phyloP scores from a whole-genome alignment of 1,284 basidiomycete genomes.

The Austropuccinia psidii region DNA sequence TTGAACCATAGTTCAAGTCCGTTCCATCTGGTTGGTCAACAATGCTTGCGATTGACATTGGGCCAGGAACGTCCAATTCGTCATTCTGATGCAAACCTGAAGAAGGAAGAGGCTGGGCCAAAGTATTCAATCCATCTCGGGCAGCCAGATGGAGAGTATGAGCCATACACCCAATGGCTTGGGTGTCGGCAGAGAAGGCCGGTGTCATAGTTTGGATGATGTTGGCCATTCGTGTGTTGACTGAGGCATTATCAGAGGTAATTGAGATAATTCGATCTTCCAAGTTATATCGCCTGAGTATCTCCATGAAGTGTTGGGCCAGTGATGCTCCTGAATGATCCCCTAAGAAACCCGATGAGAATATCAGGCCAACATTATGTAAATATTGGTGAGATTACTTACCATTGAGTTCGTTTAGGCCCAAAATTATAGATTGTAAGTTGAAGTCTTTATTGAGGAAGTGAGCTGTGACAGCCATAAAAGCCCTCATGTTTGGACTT shows the following conservation, averaged over 20 bases:
- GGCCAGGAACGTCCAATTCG: too few relatives aligned
- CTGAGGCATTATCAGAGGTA: background rate
- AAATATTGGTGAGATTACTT: too few relatives aligned
- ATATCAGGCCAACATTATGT: too few relatives aligned
- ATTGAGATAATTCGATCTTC: background rate
- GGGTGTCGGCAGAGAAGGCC: background rate
- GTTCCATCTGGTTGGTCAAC: background rate
- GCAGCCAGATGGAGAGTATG: background rate
- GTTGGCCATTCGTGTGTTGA: background rate
- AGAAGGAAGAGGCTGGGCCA: background rate
- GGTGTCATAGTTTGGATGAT: background rate
- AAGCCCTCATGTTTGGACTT: background rate
- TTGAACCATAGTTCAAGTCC: background rate
- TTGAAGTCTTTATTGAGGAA: background rate
- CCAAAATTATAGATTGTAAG: background rate
- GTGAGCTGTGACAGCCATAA: conserved; percentile 16
- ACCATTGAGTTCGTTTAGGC: background rate
- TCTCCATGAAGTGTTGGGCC: background rate
- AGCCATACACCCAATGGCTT: background rate
- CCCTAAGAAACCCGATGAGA: too few relatives aligned
- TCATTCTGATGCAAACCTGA: too few relatives aligned
- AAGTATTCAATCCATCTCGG: background rate
- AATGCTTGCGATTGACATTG: background rate
- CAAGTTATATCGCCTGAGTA: background rate
- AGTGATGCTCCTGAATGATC: background rate